Evolutionary conservation across 768 basidiomycete species (phyloP).

Genomic region (Zangia roseola): DNA sequence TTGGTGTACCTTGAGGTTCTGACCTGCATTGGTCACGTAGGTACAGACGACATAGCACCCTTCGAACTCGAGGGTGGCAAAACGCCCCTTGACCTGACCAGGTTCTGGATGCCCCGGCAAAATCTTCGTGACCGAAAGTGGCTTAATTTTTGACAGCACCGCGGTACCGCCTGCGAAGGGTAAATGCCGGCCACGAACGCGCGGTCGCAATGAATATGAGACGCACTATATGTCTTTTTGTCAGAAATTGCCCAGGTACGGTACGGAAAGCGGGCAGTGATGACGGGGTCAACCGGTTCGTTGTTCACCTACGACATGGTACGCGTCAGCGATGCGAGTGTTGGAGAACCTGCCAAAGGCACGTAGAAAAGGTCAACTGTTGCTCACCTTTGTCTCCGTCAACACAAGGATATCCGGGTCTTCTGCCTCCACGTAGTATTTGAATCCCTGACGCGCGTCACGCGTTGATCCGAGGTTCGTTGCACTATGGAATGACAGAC

Average conservation of each 20-base stretch:
- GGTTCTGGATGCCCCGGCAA: constrained; percentile 78
- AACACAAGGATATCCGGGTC: constrained; percentile 82
- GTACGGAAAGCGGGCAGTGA: constrained; percentile 63
- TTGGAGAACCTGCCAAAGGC: too few relatives aligned
- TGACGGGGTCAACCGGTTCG: constrained; percentile 54
- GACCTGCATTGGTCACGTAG: constrained; percentile 84
- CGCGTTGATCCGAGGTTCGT: neutral
- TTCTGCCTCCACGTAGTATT: constrained; percentile 79
- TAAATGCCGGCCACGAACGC: neutral
- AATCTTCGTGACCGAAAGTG: constrained; percentile 59
- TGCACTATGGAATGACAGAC: neutral
- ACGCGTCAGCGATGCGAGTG: constrained; percentile 2
- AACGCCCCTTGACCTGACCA: constrained; percentile 65
- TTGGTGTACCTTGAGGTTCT: constrained; percentile 59
- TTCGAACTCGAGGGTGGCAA: constrained; percentile 79
- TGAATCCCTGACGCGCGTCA: constrained; percentile 61
- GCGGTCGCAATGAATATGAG: neutral
- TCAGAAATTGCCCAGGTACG: constrained; percentile 73
- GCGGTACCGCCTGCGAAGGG: constrained; percentile 69
- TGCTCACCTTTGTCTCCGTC: constrained; percentile 77
- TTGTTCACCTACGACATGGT: constrained; percentile 59
- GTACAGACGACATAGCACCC: constrained; percentile 70
- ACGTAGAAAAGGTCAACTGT: too few relatives aligned
- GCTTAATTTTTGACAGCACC: constrained; percentile 74
- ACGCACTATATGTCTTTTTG: constrained; percentile 78